Conservation (phyloP, 2,329 filamentous ascomycete species). For the Monilinia vaccinii-corymbosi region DNA sequence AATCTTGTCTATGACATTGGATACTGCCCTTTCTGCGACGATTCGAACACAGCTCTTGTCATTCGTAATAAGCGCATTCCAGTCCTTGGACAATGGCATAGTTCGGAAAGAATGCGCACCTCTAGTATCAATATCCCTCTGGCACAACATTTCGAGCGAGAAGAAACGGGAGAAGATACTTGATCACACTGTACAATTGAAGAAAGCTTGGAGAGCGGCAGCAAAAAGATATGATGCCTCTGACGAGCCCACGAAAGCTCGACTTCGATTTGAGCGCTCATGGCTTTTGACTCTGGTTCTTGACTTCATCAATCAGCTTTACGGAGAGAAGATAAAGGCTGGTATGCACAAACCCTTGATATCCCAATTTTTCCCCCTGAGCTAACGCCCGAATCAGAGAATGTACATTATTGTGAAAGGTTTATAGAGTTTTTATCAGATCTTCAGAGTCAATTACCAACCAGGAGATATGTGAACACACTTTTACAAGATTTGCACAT, state of each 20-base stretch:
- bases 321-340: conserved; percentile 43
- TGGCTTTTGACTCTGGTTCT: conserved; percentile 85
- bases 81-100: conserved; percentile 80
- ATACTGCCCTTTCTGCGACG: conserved; percentile 53
- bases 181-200: conserved; percentile 62
- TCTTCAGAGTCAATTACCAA: conserved; percentile 86
- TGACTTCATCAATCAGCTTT: conserved; percentile 70
- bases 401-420: conserved; percentile 79
- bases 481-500: conserved; percentile 80
- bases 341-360: conserved; percentile 30
- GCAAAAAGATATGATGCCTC: conserved; percentile 79
- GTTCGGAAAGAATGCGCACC: conserved; percentile 96
- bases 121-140: conserved; percentile 86
- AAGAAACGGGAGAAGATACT: conserved; percentile 63
- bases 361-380: background rate
- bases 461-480: conserved; percentile 85
- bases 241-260: conserved; percentile 69
- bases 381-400: conserved; percentile 38
- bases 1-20: conserved; percentile 76
- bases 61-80: conserved; percentile 86
- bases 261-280: conserved; percentile 80
- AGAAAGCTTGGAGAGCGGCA: conserved; percentile 85
- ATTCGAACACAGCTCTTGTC: conserved; percentile 77
- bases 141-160: conserved; percentile 84
- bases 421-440: conserved; percentile 87